Evolutionary conservation across 225 moss, liverwort and hornwort genomes (phyloP), one percentile per base, ranked within the genome.

Genomic region (Rhytidiadelphus loreus): DNA sequence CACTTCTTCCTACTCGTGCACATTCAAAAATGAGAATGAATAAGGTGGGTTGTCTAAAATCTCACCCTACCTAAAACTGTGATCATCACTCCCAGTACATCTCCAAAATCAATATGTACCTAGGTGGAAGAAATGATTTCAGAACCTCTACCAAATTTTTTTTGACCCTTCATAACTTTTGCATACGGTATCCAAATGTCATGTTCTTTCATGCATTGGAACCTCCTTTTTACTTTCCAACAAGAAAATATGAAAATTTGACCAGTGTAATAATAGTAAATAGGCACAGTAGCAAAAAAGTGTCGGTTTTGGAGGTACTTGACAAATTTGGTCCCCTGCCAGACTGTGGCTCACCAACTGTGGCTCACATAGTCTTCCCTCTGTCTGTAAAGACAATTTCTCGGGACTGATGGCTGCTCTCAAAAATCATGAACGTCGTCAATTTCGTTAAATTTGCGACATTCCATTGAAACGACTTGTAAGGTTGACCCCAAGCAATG

Each of bases 51-150:
- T 13, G 3, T 1, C 2, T 5, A 12, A 66, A 12, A 68, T n/a
- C 0, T 4, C 12, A 68, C 7, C 13, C 0, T 68, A 0, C 2
- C 13, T 21, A 75, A 75, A 29, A 8, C 1, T 1, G 1, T 33
- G 22, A 50, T 33, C 7, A 33, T 22, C 5, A 76, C 22, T 33
- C 2, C 0, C 2, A 1, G 8, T 22, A 52, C 76, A 52, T 52
- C 35, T 22, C 52, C 35, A 52, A 76, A 76, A 76, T 7, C 13
- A 33, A 13, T 22, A 22, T 8, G 22, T 33, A 33, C 29, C 12
- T 19, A 21, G 5, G 16, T 13, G 7, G 16, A 43, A 71, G 21
- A 43, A 43, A 71, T 3, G 2, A 33, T 50, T 32, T 75, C 4
- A 32, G 5, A 33, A 12, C 12, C 10, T 32, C 5, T 32, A 50